Base-by-base conservation (phyloP, 768 basidiomycete species). In the Leucocoprinus sp. region DNA sequence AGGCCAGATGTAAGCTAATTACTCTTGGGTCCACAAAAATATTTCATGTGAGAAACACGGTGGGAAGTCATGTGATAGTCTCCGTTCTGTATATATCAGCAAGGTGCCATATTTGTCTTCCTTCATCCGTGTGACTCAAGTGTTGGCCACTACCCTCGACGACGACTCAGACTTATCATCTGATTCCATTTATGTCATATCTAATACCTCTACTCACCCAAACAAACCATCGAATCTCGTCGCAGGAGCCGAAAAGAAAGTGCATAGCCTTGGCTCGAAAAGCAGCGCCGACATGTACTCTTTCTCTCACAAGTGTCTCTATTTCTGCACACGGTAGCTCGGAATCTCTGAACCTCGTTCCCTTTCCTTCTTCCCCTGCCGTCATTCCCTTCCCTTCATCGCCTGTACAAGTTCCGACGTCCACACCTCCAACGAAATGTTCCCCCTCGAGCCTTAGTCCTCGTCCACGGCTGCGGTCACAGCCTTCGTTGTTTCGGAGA, bases 261-360 rank as follows among this genome's bases (percentile, higher is more conserved):
- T 34, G 21, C 23, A n/a, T 24, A 4, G 42, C 19, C 1, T 24
- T 43, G 4, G 42, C 42, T 24, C 24, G 38, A 24, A 48, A 48
- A 34, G 39, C 46, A n/a, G 46, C 39, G 3, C 31, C 46, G 6
- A 48, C 46, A 1, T 48, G 46, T 27, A 42, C 46, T 18, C 39
- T 48, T 27, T 48, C 46, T 2, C 39, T 48, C 26, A 41, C 46
- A 2, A 42, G 29, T 34, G 46, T 48, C 2, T 48, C 46, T 7
- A 31, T 42, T 29, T 41, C 39, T 21, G 17, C 37, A 37, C 36
- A 28, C 37, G 31, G 39, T 5, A 35, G 23, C 17, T 38, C 37
- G 15, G 38, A 48, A 19, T 19, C 33, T n/a, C 28, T 33, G 8
- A 36, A 36, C 19, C 18, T 42, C 23, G 19, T 41, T 5, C 39